Evolutionary conservation across 2,329 filamentous ascomycete genomes (phyloP).

Genomic region (Calonectria multiphialidica): DNA sequence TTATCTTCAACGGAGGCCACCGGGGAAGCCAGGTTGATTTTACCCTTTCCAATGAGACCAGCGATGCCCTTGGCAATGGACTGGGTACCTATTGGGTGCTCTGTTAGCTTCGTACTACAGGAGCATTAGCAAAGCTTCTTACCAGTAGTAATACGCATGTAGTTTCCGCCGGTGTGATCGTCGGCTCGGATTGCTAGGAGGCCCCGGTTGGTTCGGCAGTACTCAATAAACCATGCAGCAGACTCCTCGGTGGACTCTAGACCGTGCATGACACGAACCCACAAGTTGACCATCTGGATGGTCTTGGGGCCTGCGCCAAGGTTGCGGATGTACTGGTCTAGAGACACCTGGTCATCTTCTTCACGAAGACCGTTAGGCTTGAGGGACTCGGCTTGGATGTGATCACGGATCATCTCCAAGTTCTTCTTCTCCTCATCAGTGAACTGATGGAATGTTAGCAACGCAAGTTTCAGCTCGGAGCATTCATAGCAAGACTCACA

Average conservation of each 20-base stretch:
- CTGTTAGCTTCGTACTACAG: background rate
- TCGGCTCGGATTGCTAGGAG: constrained; percentile 51
- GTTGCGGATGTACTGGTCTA: constrained; percentile 51
- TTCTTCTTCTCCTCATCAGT: constrained; percentile 47
- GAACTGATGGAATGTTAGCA: constrained; percentile 38
- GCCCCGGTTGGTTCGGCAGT: constrained; percentile 50
- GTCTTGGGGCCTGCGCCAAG: constrained; percentile 48
- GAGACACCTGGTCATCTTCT: constrained; percentile 47
- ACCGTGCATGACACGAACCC: constrained; percentile 53
- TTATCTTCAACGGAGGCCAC: constrained; percentile 41
- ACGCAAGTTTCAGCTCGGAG: background rate
- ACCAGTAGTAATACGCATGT: constrained; percentile 46
- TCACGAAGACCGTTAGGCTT: constrained; percentile 30
- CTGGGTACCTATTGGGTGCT: constrained; percentile 35
- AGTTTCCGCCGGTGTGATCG: constrained; percentile 50
- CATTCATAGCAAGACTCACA: constrained; percentile 14
- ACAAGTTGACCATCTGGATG: constrained; percentile 50
- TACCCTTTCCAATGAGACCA: constrained; percentile 37
- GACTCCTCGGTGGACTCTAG: constrained; percentile 51
- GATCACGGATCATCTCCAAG: constrained; percentile 49
- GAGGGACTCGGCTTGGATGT: constrained; percentile 50
- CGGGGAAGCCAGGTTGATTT: constrained; percentile 32
- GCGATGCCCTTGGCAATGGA: constrained; percentile 44
- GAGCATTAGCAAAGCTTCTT: background rate
- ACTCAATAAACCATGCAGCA: constrained; percentile 53